phyloP scores from a whole-genome alignment of 306 rosid genomes.

The Geum urbanum region DNA sequence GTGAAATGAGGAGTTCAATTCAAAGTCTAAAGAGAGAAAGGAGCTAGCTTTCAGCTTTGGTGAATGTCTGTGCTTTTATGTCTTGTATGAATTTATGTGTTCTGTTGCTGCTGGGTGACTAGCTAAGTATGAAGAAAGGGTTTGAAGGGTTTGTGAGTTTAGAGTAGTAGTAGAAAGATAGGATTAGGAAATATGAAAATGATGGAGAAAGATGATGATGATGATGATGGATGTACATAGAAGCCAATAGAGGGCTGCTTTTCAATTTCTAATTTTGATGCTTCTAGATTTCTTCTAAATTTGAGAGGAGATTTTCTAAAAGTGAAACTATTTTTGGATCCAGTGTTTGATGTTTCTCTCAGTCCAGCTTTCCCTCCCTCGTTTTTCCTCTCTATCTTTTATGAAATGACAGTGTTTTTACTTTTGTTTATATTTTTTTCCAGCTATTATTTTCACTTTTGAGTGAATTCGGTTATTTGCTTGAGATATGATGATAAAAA shows the following conservation, averaged over 20 bases:
- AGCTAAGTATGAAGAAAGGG: slow-evolving; percentile 7
- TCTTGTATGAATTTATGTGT: background rate
- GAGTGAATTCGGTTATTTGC: too few species aligned
- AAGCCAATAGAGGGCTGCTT: slow-evolving; percentile 3
- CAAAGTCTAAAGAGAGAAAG: slow-evolving; percentile 19
- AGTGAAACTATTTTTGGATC: slow-evolving; percentile 40
- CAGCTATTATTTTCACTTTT: background rate
- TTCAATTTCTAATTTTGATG: too few species aligned
- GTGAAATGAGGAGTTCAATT: background rate
- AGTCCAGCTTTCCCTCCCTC: slow-evolving; percentile 21
- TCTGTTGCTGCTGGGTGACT: background rate
- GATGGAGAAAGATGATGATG: background rate
- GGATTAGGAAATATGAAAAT: slow-evolving; percentile 5
- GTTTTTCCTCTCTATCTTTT: background rate
- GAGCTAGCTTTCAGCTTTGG: background rate
- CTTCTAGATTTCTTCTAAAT: too few species aligned
- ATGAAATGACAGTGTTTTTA: background rate
- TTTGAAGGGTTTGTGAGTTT: background rate
- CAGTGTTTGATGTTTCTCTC: slow-evolving; percentile 27
- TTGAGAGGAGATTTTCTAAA: background rate
- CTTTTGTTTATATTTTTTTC: background rate
- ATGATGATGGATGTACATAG: background rate
- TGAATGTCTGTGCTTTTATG: background rate
- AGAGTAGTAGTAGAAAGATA: slow-evolving; percentile 4
- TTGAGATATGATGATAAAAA: too few species aligned